Evolutionary conservation across 306 rosid genomes (phyloP).

Genomic region (Psophocarpus tetragonolobus): DNA sequence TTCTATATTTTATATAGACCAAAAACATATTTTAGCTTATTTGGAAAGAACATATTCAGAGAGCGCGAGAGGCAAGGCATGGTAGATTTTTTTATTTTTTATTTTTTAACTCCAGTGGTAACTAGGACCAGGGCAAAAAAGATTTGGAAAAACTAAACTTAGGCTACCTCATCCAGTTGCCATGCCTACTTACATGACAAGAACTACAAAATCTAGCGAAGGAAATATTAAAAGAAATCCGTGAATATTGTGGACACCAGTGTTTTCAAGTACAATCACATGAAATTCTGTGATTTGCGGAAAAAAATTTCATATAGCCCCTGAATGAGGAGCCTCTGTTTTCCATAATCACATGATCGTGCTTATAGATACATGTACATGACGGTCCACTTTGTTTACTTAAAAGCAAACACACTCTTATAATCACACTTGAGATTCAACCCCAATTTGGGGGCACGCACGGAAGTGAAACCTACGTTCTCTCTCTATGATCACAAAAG

Average conservation of each 20-base stretch:
- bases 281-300: constrained; percentile 46
- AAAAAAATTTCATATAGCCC: constrained; percentile 24
- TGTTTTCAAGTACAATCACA: constrained; percentile 21
- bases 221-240: background rate
- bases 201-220: too few relatives aligned
- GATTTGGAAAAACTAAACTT: too few relatives aligned
- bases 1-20: too few relatives aligned
- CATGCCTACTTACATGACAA: too few relatives aligned
- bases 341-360: constrained; percentile 70
- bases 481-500: constrained; percentile 6
- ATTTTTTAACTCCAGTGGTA: too few relatives aligned
- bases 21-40: too few relatives aligned
- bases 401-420: constrained; percentile 59
- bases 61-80: too few relatives aligned
- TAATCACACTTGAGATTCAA: constrained; percentile 67
- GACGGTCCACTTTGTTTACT: constrained; percentile 76
- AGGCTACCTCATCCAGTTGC: too few relatives aligned
- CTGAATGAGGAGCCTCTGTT: constrained; percentile 33
- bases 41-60: too few relatives aligned
- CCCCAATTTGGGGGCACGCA: constrained; percentile 74
- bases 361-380: constrained; percentile 68
- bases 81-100: too few relatives aligned
- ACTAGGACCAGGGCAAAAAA: too few relatives aligned
- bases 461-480: constrained; percentile 36
- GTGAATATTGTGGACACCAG: constrained; percentile 28